These are phyloP conservation scores for Pythium pectinolyticum DNA, from an alignment of 352 stramenopile species.

Conservation along the genomic window DNA sequence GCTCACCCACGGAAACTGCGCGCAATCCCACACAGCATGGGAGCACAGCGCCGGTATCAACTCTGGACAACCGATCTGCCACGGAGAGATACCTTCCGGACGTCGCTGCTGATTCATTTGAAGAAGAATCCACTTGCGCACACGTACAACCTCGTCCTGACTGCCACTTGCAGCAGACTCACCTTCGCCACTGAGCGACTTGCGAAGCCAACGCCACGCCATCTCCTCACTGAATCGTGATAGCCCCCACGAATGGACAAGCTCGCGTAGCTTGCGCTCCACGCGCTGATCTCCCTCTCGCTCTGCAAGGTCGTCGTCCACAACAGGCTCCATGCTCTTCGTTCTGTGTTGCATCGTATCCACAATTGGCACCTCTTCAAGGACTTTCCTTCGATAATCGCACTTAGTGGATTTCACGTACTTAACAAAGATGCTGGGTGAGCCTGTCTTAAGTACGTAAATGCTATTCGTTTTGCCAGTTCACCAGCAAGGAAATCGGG, in stretches of 20 bases:
- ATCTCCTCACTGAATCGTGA: conserved; percentile 72
- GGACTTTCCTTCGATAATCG: too few species aligned
- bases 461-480: too few species aligned
- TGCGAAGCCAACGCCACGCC: conserved; percentile 55
- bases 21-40: conserved; percentile 51
- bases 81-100: conserved; percentile 29
- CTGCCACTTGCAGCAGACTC: conserved; percentile 19
- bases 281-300: conserved; percentile 15
- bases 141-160: conserved; percentile 33
- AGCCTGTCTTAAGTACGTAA: too few species aligned
- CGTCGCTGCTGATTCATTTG: conserved; percentile 58
- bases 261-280: conserved; percentile 39
- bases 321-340: too few species aligned
- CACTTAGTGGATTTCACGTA: too few species aligned
- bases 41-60: conserved; percentile 51
- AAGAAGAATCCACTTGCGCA: conserved; percentile 69
- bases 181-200: conserved; percentile 32
- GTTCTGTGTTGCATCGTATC: too few species aligned
- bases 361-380: too few species aligned
- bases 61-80: conserved; percentile 70
- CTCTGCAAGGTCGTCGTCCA: conserved; percentile 5
- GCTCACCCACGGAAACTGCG: conserved; percentile 45
- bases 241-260: conserved; percentile 60
- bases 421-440: too few species aligned
- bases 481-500: too few species aligned